Conservation (phyloP, 1,139 yeast species). For the Scheffersomyces parashehatae region DNA sequence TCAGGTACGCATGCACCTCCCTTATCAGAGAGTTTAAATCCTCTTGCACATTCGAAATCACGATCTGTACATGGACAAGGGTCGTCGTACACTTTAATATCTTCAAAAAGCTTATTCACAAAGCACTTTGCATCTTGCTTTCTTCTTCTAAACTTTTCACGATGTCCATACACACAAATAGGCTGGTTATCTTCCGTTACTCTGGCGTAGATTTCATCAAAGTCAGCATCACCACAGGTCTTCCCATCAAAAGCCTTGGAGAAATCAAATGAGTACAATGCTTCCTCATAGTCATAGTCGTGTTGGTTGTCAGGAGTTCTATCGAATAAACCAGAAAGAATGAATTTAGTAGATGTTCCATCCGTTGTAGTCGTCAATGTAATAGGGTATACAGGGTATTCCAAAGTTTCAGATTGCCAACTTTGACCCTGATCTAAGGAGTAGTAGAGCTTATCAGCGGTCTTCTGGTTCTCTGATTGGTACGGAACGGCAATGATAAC, state of each 20-base stretch:
- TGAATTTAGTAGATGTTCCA: conserved; percentile 65
- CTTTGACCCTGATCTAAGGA: conserved; percentile 76
- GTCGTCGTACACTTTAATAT: conserved; percentile 54
- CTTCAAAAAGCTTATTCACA: conserved; percentile 60
- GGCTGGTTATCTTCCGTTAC: conserved; percentile 50
- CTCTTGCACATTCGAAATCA: conserved; percentile 76
- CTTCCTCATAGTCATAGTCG: conserved; percentile 15
- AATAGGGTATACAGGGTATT: conserved; percentile 45
- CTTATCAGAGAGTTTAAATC: conserved; percentile 46
- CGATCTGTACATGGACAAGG: conserved; percentile 63
- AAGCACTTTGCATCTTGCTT: conserved; percentile 70
- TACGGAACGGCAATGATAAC: conserved; percentile 63
- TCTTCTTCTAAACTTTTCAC: conserved; percentile 66
- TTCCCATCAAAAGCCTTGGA: conserved; percentile 53
- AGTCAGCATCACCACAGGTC: conserved; percentile 55
- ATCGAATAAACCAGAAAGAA: conserved; percentile 50
- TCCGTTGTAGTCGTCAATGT: conserved; percentile 65
- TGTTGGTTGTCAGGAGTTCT: conserved; percentile 16
- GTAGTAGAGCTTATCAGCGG: conserved; percentile 41
- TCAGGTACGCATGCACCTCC: conserved; percentile 59
- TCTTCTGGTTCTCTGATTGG: conserved; percentile 13
- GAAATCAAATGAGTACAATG: conserved; percentile 59
- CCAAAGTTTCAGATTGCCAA: conserved; percentile 59
- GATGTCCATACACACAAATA: conserved; percentile 72
- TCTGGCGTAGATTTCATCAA: conserved; percentile 71